Conservation (phyloP, 2,329 filamentous ascomycete species). For the Colletotrichum australisinense region DNA sequence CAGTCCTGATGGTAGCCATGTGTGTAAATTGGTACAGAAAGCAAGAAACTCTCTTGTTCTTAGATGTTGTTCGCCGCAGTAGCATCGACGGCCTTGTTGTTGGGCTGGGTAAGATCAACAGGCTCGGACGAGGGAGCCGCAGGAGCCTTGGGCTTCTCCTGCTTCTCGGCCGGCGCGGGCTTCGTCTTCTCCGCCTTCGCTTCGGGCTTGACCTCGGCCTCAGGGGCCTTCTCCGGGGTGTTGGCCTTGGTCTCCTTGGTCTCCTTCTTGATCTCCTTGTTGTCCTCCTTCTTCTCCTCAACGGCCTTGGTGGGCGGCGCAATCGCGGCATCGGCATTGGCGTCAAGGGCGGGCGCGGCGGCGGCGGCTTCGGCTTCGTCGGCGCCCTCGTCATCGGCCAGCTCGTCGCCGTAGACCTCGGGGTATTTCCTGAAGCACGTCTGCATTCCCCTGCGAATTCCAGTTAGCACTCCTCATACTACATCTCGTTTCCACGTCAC, state of each 20-base stretch:
- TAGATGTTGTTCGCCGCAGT: conserved; percentile 45
- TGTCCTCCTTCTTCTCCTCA: conserved; percentile 9
- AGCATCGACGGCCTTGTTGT: conserved; percentile 45
- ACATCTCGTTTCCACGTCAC: neutral
- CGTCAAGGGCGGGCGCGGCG: conserved; percentile 42
- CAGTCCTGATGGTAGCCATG: neutral
- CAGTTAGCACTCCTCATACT: conserved; percentile 43
- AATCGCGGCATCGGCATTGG: conserved; percentile 37
- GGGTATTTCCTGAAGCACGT: conserved; percentile 94
- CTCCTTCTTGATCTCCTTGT: conserved; percentile 13
- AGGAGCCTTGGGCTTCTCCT: conserved; percentile 22
- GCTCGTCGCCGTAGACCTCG: conserved; percentile 90
- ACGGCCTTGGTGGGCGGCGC: conserved; percentile 7
- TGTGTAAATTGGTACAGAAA: neutral
- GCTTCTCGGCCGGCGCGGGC: conserved; percentile 32
- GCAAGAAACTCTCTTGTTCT: neutral
- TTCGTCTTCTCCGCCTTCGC: conserved; percentile 23
- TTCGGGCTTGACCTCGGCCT: conserved; percentile 10
- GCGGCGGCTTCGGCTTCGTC: conserved; percentile 34
- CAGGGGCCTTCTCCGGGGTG: neutral
- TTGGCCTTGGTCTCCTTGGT: neutral
- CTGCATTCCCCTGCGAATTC: conserved; percentile 83
- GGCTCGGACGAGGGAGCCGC: conserved; percentile 22
- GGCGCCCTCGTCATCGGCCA: conserved; percentile 77
- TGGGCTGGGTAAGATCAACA: conserved; percentile 35